Conservation (phyloP, 1,139 yeast genomes). For the Debaryomyces coudertii region DNA sequence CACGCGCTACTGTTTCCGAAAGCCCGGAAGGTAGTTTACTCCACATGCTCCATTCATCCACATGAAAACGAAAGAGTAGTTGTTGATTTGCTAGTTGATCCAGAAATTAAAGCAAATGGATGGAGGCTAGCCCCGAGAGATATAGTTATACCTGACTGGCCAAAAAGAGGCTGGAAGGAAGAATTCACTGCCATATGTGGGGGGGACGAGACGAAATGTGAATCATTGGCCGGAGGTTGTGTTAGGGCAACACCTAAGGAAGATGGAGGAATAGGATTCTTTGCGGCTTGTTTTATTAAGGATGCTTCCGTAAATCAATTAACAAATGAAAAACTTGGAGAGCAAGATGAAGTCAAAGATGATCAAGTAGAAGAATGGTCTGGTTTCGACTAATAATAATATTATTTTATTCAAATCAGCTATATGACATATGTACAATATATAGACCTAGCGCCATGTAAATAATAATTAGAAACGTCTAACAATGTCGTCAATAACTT, state of each 20-base stretch:
- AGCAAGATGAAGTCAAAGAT: slow-evolving; percentile 8
- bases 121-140: slow-evolving; percentile 73
- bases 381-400: slow-evolving; percentile 17
- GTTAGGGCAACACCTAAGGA: slow-evolving; percentile 80
- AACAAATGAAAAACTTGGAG: slow-evolving; percentile 1
- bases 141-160: slow-evolving; percentile 81
- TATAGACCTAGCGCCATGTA: neutral
- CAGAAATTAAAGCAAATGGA: slow-evolving; percentile 59
- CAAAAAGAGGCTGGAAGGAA: slow-evolving; percentile 72
- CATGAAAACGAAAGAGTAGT: slow-evolving; percentile 95
- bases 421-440: slow-evolving; percentile 1
- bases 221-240: slow-evolving; percentile 77
- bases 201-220: slow-evolving; percentile 44
- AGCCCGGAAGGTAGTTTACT: slow-evolving; percentile 81
- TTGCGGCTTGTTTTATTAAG: slow-evolving; percentile 80
- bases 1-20: slow-evolving; percentile 85
- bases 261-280: slow-evolving; percentile 97
- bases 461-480: slow-evolving; percentile 32
- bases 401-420: neutral
- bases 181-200: slow-evolving; percentile 61
- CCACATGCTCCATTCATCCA: slow-evolving; percentile 93
- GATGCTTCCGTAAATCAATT: neutral
- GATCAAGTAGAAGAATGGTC: slow-evolving; percentile 21
- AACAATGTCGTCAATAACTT: slow-evolving; percentile 82
- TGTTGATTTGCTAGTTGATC: slow-evolving; percentile 68